phyloP scores from a whole-genome alignment of 257 asterid genomes.

The Leonotis leonurus region DNA sequence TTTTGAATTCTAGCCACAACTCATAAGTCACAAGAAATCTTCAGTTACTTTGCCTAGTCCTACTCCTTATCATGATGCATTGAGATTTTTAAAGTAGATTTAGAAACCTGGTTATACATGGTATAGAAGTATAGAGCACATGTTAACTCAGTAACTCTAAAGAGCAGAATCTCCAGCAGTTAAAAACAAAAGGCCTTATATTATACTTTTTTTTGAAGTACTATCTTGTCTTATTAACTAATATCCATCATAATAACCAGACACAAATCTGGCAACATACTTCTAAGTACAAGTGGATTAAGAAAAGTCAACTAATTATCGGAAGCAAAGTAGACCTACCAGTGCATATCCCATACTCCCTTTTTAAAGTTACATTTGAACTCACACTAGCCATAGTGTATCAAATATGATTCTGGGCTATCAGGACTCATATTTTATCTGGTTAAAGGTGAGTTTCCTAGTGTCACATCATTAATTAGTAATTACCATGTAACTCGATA shows the following conservation, averaged over 20 bases:
- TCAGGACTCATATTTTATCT: not conserved
- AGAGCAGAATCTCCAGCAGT: not conserved
- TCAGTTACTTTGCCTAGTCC: not conserved
- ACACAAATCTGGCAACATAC: not conserved
- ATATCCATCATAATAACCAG: not conserved
- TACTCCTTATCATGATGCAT: not conserved
- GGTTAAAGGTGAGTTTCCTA: not conserved
- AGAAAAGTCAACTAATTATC: not conserved
- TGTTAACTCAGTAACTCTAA: not conserved
- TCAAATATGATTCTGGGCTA: not conserved
- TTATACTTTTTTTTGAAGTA: not conserved
- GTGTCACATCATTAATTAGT: not conserved
- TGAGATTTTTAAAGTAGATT: not conserved
- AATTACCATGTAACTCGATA: slow-evolving; percentile 2
- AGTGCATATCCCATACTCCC: not conserved
- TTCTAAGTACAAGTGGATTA: not conserved
- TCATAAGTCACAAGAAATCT: not conserved
- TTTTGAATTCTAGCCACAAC: not conserved
- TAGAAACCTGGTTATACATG: not conserved
- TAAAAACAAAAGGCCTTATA: not conserved
- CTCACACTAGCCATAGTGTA: not conserved
- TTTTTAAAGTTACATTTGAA: not conserved
- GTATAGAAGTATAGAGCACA: not conserved
- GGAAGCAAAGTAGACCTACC: not conserved
- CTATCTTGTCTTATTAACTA: not conserved